phyloP scores from a whole-genome alignment of 2,329 filamentous ascomycete species.

The Pyrenochaeta sp. region DNA sequence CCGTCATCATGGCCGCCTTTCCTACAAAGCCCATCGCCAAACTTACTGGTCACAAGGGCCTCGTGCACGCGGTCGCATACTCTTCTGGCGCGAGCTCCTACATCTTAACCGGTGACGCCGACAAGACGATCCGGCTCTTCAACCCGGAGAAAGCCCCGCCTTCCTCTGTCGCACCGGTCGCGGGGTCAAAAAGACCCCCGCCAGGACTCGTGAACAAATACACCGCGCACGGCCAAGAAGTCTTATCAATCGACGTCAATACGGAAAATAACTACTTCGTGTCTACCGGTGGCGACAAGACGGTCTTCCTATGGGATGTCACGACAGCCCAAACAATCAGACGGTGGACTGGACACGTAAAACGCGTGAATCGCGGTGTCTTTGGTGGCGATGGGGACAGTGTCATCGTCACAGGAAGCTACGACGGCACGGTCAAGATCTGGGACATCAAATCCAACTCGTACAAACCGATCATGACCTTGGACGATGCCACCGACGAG shows the following conservation, averaged over 20 bases:
- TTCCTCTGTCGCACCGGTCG: slow-evolving; percentile 43
- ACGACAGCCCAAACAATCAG: slow-evolving; percentile 77
- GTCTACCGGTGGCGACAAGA: slow-evolving; percentile 87
- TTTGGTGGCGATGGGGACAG: slow-evolving; percentile 80
- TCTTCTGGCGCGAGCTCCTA: slow-evolving; percentile 59
- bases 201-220: slow-evolving; percentile 81
- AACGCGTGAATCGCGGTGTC: slow-evolving; percentile 77
- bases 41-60: slow-evolving; percentile 53
- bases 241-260: slow-evolving; percentile 78
- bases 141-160: slow-evolving; percentile 68
- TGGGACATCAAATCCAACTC: slow-evolving; percentile 59
- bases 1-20: slow-evolving; percentile 47
- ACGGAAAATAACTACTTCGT: slow-evolving; percentile 84
- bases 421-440: slow-evolving; percentile 76
- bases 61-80: slow-evolving; percentile 60
- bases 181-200: slow-evolving; percentile 33
- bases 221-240: slow-evolving; percentile 87
- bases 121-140: slow-evolving; percentile 85
- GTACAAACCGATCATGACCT: slow-evolving; percentile 73
- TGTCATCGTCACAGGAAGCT: slow-evolving; percentile 74
- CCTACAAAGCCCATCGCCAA: slow-evolving; percentile 50
- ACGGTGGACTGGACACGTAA: slow-evolving; percentile 75
- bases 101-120: slow-evolving; percentile 82
- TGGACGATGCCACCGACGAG: slow-evolving; percentile 76
- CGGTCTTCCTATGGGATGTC: slow-evolving; percentile 95